phyloP scores from a whole-genome alignment of 2,329 filamentous ascomycete genomes.

The Microsporum ferrugineum region DNA sequence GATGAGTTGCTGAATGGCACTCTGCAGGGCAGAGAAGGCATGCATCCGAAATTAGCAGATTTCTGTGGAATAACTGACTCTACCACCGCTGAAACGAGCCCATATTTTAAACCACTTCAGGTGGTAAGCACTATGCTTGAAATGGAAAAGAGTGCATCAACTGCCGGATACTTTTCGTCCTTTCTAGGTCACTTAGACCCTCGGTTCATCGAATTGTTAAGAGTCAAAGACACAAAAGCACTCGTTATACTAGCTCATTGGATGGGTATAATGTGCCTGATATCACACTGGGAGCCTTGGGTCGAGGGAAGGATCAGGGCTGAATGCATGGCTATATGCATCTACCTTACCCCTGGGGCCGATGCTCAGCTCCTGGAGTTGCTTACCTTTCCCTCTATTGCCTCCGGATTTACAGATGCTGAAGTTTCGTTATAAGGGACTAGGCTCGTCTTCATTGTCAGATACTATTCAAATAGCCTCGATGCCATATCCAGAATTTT shows the following conservation, averaged over 20 bases:
- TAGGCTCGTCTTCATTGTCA: not conserved
- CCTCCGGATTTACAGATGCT: constrained; percentile 17
- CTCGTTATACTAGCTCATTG: constrained; percentile 22
- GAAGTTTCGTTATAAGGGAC: not conserved
- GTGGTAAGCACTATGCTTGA: constrained; percentile 14
- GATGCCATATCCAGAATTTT: too few species aligned
- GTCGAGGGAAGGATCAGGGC: constrained; percentile 19
- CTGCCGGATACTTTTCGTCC: constrained; percentile 16
- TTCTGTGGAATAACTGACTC: constrained; percentile 21
- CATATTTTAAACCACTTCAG: constrained; percentile 20
- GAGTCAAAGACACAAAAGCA: constrained; percentile 19
- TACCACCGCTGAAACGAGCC: constrained; percentile 15
- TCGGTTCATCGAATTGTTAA: constrained; percentile 19
- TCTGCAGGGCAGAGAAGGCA: constrained; percentile 17
- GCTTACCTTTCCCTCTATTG: constrained; percentile 18
- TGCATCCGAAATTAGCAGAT: constrained; percentile 20
- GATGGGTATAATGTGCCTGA: constrained; percentile 24
- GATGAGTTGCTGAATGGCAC: constrained; percentile 14
- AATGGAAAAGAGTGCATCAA: constrained; percentile 16
- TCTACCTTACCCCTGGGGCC: constrained; percentile 19
- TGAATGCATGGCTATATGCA: constrained; percentile 25
- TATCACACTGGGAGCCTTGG: constrained; percentile 23
- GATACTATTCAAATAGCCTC: not conserved
- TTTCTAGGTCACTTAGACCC: constrained; percentile 22
- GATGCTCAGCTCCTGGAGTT: constrained; percentile 18